These are phyloP conservation scores for Seminavis robusta DNA, from an alignment of 108 stramenopile genomes.

Conservation along the genomic window DNA sequence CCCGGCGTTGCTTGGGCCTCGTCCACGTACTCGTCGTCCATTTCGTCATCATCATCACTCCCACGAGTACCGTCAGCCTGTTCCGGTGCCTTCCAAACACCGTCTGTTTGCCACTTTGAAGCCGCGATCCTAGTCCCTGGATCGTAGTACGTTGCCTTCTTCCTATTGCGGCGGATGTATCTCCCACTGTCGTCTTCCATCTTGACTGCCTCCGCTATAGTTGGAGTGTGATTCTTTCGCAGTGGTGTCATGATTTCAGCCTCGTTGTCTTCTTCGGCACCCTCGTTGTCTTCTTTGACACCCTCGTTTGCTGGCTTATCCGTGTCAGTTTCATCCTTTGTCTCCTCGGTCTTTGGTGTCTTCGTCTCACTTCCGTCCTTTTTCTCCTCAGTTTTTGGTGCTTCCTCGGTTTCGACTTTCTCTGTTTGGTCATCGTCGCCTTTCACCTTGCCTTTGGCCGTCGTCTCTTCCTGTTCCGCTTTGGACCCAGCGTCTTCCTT, in stretches of 20 bases:
- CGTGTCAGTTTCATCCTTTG: background rate
- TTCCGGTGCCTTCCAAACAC: too few relatives aligned
- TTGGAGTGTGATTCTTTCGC: background rate
- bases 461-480: too few relatives aligned
- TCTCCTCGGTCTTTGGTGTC: background rate
- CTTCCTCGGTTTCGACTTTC: background rate
- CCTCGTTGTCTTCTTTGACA: background rate
- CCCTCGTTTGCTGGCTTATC: slow-evolving; percentile 1
- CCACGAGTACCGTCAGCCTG: too few relatives aligned
- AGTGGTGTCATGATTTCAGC: background rate
- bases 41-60: too few relatives aligned
- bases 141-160: too few relatives aligned
- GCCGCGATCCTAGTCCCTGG: too few relatives aligned
- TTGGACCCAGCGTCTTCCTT: background rate
- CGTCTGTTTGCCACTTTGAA: too few relatives aligned
- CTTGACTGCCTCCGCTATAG: too few relatives aligned
- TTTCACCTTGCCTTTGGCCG: background rate
- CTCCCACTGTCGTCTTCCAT: too few relatives aligned
- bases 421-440: background rate
- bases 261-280: background rate
- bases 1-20: too few relatives aligned
- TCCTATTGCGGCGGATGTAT: too few relatives aligned
- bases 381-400: background rate
- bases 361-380: background rate
- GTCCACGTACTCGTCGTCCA: too few relatives aligned